Evolutionary conservation across 2,329 filamentous ascomycete species (phyloP), one percentile per base, ranked within the genome.

Genomic region (Aureobasidium melanogenum): DNA sequence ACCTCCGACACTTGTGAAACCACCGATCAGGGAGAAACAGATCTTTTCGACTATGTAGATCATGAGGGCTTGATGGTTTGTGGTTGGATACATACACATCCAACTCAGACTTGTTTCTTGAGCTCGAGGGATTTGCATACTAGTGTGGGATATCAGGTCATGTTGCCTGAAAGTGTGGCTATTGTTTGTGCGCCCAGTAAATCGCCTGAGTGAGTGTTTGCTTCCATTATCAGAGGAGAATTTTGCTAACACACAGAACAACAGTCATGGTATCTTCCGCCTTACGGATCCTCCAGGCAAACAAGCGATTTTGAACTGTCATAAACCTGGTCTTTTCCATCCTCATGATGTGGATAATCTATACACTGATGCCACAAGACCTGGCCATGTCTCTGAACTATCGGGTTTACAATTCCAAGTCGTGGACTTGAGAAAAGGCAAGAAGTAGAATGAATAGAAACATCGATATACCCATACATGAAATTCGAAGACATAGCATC

Each of bases 51-150:
- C 61, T 97, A 93, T 72, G 95, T 92, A 70, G 89, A 94, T 68
- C 81, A 80, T 5, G 84, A 96, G 69, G 89, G 95, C 63, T 75
- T 97, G 38, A 84, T 96, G 73, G 85, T 96, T 58, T 81, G 96
- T 5, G 93, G 93, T 41, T 99, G 94, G 94, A 99, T 99, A 64
- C 94, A 99, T 72, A 99, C 94, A 0, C 94, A 99, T 72, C 94
- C 94, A 0, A 91, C 88, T 0, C 94, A 99, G 76, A 95, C 91
- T 0, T 99, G 94, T 74, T 99, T 99, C 73, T 95, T 99, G 89
- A 96, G 91, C 71, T 94, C 88, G 52, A 81, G 93, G 54, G 94
- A 99, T 71, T 72, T 97, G 66, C 94, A 99, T 71, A 99, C 95
- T 0, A 93, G 96, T 70, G 87, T 87, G 3, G 91, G 91, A 12